These are phyloP conservation scores for Orbilia blumenaviensis DNA, from an alignment of 2,329 filamentous ascomycete genomes.

Conservation along the genomic window DNA sequence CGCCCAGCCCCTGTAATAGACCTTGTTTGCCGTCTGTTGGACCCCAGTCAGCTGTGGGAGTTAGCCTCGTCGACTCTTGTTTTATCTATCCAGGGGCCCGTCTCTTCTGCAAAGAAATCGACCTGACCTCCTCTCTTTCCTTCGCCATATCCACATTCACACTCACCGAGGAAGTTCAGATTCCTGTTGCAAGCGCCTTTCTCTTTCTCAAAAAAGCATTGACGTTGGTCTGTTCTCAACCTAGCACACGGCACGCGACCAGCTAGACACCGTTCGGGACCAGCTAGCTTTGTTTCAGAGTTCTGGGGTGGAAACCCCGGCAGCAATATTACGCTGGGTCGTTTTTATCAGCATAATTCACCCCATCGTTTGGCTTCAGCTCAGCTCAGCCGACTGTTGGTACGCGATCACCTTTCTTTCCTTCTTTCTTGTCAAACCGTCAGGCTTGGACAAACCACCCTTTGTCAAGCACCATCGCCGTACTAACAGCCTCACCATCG, in stretches of 20 bases:
- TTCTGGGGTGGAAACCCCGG: slow-evolving; percentile 45
- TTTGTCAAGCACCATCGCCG: slow-evolving; percentile 3
- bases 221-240: background rate
- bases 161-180: background rate
- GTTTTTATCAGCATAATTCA: slow-evolving; percentile 39
- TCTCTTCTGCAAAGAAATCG: slow-evolving; percentile 32
- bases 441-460: slow-evolving; percentile 25
- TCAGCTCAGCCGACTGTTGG: slow-evolving; percentile 48
- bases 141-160: background rate
- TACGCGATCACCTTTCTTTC: slow-evolving; percentile 38
- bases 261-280: slow-evolving; percentile 11
- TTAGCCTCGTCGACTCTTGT: slow-evolving; percentile 31
- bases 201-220: background rate
- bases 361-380: slow-evolving; percentile 27
- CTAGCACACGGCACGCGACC: slow-evolving; percentile 38
- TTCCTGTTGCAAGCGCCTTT: background rate
- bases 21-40: slow-evolving; percentile 27
- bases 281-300: slow-evolving; percentile 31
- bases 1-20: slow-evolving; percentile 21
- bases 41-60: slow-evolving; percentile 23
- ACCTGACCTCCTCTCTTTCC: background rate
- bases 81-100: slow-evolving; percentile 41
- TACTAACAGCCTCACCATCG: slow-evolving; percentile 57
- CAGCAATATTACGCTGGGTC: slow-evolving; percentile 30
- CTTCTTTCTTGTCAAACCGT: slow-evolving; percentile 6